Conservation (phyloP, 2,329 filamentous ascomycete genomes). For the Colletotrichum sp. region DNA sequence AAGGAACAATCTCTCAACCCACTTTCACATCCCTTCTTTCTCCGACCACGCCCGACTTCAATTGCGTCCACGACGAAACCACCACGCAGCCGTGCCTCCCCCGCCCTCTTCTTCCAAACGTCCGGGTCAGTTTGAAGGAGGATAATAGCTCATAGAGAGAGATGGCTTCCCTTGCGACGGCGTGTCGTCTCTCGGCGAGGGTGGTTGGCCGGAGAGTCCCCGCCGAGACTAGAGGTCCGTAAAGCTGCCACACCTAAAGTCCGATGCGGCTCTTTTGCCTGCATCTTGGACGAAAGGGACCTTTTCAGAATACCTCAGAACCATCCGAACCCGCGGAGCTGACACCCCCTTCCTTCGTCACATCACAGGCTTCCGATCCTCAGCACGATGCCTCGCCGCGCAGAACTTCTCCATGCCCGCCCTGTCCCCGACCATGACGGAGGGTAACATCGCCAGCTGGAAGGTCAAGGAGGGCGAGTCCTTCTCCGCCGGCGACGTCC, state of each 20-base stretch:
- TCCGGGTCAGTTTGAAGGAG: neutral
- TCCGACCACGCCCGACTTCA: neutral
- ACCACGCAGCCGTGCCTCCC: neutral
- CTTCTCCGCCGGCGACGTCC: constrained; percentile 82
- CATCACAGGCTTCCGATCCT: constrained; percentile 66
- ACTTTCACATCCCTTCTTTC: constrained; percentile 11
- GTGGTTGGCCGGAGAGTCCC: constrained; percentile 59
- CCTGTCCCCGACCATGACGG: constrained; percentile 91
- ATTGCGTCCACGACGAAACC: neutral
- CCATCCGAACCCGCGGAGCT: neutral
- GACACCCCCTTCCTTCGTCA: neutral
- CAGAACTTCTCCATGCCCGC: constrained; percentile 93
- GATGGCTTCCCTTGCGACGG: constrained; percentile 72
- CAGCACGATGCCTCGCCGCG: constrained; percentile 69
- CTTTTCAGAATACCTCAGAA: neutral
- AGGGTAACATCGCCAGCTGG: constrained; percentile 87
- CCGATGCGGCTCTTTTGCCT: neutral
- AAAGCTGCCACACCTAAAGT: neutral
- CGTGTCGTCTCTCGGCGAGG: constrained; percentile 68
- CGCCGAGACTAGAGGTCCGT: constrained; percentile 63
- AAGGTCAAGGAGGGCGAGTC: constrained; percentile 86
- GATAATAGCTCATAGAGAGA: neutral
- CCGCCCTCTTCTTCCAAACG: neutral
- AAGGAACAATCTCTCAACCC: constrained; percentile 6
- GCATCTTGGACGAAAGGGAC: neutral